phyloP scores from a whole-genome alignment of 257 asterid genomes.

The Plantago ovata region DNA sequence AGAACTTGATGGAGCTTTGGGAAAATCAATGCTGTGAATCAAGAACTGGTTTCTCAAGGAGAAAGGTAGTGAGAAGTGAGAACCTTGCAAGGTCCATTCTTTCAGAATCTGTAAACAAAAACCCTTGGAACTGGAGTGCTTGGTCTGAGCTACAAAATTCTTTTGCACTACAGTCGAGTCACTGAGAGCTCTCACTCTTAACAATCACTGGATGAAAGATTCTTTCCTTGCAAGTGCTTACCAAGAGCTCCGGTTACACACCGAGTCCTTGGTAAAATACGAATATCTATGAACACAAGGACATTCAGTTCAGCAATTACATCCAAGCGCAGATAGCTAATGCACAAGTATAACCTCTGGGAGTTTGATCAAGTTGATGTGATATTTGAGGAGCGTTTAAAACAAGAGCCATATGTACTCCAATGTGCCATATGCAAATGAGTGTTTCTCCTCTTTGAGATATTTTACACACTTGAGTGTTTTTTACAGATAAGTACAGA shows the following conservation, averaged over 20 bases:
- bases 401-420: slow-evolving; percentile 97
- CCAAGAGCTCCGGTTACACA: slow-evolving; percentile 84
- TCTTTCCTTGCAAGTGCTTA: slow-evolving; percentile 85
- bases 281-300: slow-evolving; percentile 68
- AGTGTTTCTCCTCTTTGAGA: slow-evolving; percentile 81
- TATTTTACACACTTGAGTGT: slow-evolving; percentile 89
- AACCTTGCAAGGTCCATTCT: slow-evolving; percentile 73
- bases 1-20: slow-evolving; percentile 87
- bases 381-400: slow-evolving; percentile 79
- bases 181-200: slow-evolving; percentile 59
- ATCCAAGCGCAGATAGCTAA: slow-evolving; percentile 89
- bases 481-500: slow-evolving; percentile 76
- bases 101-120: slow-evolving; percentile 74
- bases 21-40: slow-evolving; percentile 70
- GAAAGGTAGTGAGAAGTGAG: slow-evolving; percentile 82
- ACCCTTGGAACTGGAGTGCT: slow-evolving; percentile 99
- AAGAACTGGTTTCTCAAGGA: slow-evolving; percentile 82
- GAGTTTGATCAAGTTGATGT: slow-evolving; percentile 90
- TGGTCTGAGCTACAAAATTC: slow-evolving; percentile 86
- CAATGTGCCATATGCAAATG: slow-evolving; percentile 86
- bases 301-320: slow-evolving; percentile 80
- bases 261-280: slow-evolving; percentile 61
- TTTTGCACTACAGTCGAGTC: slow-evolving; percentile 68
- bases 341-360: slow-evolving; percentile 75
- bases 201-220: slow-evolving; percentile 94